These are phyloP conservation scores for Solanum megistacrolobum DNA, from an alignment of 257 asterid genomes.

Conservation along the genomic window DNA sequence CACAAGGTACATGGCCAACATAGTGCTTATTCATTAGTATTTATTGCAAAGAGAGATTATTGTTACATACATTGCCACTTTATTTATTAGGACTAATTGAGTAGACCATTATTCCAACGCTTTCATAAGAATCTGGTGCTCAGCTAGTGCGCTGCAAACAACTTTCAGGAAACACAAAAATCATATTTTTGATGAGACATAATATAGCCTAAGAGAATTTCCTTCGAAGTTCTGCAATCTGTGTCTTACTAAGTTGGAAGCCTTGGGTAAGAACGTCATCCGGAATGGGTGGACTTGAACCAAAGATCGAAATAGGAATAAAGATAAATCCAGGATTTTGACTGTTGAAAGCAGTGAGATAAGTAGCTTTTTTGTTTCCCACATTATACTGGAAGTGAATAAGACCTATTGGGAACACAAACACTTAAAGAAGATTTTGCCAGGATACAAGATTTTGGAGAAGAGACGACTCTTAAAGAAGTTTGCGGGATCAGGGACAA, in stretches of 20 bases:
- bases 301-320: neutral
- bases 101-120: neutral
- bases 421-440: too few relatives aligned
- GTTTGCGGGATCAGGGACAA: neutral
- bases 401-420: neutral
- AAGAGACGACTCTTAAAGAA: neutral
- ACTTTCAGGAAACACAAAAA: neutral
- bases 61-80: neutral
- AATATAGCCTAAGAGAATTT: neutral
- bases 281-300: neutral
- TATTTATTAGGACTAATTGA: neutral
- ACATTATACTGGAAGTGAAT: neutral
- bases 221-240: neutral
- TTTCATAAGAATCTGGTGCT: neutral
- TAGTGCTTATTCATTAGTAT: neutral
- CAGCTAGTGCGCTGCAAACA: neutral
- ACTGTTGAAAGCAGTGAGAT: neutral
- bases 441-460: neutral
- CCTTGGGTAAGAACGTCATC: neutral
- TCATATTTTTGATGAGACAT: neutral
- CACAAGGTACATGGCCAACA: neutral
- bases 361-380: neutral
- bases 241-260: neutral
- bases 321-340: neutral
- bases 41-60: neutral